Percentiles rank a stretch among this genome's conserved stretches.
Conservation (phyloP, 2,329 filamentous ascomycete genomes). For the Alternaria novae-zelandiae region DNA sequence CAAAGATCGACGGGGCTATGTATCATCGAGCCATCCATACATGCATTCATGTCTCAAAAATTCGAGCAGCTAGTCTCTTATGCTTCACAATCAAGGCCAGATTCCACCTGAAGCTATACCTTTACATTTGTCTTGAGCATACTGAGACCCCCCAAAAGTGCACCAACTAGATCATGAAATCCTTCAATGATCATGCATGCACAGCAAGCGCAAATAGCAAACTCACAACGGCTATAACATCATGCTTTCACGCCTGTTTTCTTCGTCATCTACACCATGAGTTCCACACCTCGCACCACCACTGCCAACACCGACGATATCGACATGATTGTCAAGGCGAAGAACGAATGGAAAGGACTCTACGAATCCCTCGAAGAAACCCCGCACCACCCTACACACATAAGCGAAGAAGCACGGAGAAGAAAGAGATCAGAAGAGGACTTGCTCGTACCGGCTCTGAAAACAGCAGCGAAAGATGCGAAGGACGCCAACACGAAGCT, state of each 20-base stretch:
- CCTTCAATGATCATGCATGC: not conserved
- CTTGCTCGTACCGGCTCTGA: not conserved
- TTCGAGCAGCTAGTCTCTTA: not conserved
- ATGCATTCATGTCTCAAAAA: not conserved
- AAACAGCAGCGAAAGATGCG: not conserved
- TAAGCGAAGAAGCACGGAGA: not conserved
- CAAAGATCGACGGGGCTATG: not conserved
- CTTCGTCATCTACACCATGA: not conserved
- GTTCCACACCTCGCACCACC: not conserved
- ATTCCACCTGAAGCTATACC: not conserved
- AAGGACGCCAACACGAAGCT: not conserved
- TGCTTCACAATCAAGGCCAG: not conserved
- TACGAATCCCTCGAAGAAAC: not conserved
- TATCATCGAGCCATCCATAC: not conserved
- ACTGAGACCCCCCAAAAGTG: not conserved
- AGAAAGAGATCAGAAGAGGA: not conserved
- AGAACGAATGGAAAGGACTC: not conserved
- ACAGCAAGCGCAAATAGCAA: not conserved
- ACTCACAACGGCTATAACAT: not conserved
- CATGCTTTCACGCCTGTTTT: not conserved
- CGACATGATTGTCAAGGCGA: not conserved
- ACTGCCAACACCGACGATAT: not conserved
- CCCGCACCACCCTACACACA: not conserved
- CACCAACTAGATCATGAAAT: not conserved
- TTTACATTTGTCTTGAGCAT: not conserved